A percentile compares a stretch with the other conserved stretches of the same genome.
Conservation (phyloP, 2,329 filamentous ascomycete species). For the Huntiella decipiens region DNA sequence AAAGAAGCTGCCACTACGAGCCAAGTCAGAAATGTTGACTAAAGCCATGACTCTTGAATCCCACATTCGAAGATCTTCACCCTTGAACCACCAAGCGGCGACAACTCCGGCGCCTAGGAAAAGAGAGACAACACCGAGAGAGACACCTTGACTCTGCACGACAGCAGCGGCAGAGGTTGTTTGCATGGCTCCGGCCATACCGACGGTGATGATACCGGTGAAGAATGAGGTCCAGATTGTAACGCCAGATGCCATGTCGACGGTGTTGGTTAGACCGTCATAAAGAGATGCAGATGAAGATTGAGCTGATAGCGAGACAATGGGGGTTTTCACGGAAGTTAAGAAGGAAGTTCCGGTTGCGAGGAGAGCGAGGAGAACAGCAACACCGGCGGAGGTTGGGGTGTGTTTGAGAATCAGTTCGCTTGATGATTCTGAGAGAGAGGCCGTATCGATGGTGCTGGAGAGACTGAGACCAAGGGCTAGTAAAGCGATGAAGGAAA, state of each 20-base stretch:
- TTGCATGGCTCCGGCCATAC: constrained; percentile 21
- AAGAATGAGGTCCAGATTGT: constrained; percentile 22
- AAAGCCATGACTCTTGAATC: constrained; percentile 30
- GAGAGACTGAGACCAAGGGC: constrained; percentile 2
- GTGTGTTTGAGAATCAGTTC: constrained; percentile 16
- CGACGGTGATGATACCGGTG: constrained; percentile 25
- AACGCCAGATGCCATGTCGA: constrained; percentile 29
- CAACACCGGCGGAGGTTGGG: constrained; percentile 22
- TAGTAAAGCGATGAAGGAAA: constrained; percentile 27
- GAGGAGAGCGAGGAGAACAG: constrained; percentile 28
- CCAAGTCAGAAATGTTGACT: constrained; percentile 26
- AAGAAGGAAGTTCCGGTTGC: constrained; percentile 24
- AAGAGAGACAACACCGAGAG: constrained; percentile 24
- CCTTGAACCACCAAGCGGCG: constrained; percentile 23
- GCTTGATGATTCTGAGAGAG: constrained; percentile 16
- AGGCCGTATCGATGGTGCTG: constrained; percentile 6
- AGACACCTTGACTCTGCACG: constrained; percentile 22
- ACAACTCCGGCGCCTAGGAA: constrained; percentile 19
- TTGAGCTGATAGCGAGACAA: constrained; percentile 28
- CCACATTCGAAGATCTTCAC: constrained; percentile 22
- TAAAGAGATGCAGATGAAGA: constrained; percentile 29
- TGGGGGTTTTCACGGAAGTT: constrained; percentile 23
- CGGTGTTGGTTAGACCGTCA: constrained; percentile 26
- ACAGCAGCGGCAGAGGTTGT: constrained; percentile 16
- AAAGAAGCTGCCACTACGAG: constrained; percentile 26